Evolutionary conservation across 768 basidiomycete genomes (phyloP).

Genomic region (Naganishia onofrii): DNA sequence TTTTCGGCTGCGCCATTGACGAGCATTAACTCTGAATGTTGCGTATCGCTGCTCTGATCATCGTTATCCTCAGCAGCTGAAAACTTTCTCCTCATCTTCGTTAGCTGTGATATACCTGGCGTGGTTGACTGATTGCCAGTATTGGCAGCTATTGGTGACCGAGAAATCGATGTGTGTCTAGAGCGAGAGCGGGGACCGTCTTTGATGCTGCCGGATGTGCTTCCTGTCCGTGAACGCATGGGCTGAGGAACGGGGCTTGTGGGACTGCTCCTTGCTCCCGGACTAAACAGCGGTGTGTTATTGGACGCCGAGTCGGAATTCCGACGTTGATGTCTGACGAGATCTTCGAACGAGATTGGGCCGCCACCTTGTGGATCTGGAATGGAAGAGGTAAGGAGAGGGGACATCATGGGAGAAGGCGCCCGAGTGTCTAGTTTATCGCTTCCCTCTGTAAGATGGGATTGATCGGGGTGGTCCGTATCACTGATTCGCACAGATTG

Average conservation of each 20-base stretch:
- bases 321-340: slow-evolving; percentile 8
- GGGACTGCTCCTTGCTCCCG: not conserved
- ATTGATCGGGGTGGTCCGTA: not conserved
- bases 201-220: not conserved
- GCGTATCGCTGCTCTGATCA: not conserved
- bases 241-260: not conserved
- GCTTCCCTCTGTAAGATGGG: not conserved
- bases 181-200: not conserved
- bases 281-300: not conserved
- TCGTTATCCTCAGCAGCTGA: not conserved
- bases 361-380: not conserved
- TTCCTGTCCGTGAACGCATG: not conserved
- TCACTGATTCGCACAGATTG: not conserved
- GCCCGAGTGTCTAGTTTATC: not conserved
- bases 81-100: slow-evolving; percentile 6
- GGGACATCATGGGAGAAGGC: not conserved
- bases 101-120: not conserved
- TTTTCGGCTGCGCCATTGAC: not conserved
- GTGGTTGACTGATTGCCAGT: not conserved
- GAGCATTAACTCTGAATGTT: not conserved
- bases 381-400: not conserved
- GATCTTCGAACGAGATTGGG: slow-evolving; percentile 6
- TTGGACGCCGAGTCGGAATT: slow-evolving; percentile 11
- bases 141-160: not conserved
- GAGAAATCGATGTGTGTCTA: not conserved